phyloP scores from a whole-genome alignment of 176 grass and related monocot species.

The Cocos nucifera region DNA sequence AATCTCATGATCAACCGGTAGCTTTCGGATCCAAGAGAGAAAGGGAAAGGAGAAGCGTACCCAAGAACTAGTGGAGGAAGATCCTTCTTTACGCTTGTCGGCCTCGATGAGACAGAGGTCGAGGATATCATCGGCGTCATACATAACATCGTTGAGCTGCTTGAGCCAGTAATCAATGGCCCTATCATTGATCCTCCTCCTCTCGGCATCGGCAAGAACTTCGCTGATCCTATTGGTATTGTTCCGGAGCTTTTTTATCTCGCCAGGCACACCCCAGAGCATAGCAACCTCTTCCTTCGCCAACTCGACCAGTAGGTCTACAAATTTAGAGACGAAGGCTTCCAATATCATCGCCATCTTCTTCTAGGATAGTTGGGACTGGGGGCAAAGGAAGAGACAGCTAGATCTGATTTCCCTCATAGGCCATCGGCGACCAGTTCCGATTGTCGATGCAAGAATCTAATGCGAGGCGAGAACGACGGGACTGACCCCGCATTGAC shows the following conservation, averaged over 20 bases:
- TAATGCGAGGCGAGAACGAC: too few species aligned
- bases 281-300: constrained; percentile 17
- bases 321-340: constrained; percentile 21
- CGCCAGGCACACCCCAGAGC: constrained; percentile 29
- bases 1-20: constrained; percentile 12
- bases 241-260: constrained; percentile 23
- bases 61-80: not conserved
- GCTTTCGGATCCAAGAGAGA: constrained; percentile 19
- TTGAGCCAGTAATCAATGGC: too few species aligned
- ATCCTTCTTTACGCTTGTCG: not conserved
- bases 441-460: too few species aligned
- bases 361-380: too few species aligned
- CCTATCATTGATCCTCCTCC: too few species aligned
- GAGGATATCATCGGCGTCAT: constrained; percentile 25
- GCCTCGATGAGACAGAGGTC: constrained; percentile 30
- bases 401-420: too few species aligned
- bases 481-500: too few species aligned
- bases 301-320: constrained; percentile 6
- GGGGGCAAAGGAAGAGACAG: too few species aligned
- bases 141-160: constrained; percentile 36
- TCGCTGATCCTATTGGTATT: not conserved
- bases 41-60: not conserved
- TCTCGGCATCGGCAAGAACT: too few species aligned
- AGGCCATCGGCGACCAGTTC: too few species aligned
- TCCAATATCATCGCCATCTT: not conserved